Evolutionary conservation across 257 asterid species (phyloP).

Genomic region (Forsythia viridissima): DNA sequence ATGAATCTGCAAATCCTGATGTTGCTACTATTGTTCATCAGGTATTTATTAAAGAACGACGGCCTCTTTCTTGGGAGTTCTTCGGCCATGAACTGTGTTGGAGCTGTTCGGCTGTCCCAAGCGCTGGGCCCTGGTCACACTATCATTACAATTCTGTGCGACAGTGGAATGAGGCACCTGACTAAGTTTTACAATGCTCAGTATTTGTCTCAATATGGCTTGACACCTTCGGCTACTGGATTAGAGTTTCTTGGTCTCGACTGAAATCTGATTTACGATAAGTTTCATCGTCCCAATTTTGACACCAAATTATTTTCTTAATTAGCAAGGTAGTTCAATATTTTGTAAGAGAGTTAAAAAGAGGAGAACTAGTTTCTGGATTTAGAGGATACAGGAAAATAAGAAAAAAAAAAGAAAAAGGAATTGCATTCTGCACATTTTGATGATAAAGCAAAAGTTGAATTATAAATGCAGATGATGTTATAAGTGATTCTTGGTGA

Average conservation of each 20-base stretch:
- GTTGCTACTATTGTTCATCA: conserved; percentile 17
- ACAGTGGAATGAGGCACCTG: conserved; percentile 94
- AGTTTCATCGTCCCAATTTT: not conserved
- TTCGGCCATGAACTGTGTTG: conserved; percentile 97
- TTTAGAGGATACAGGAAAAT: too few relatives aligned
- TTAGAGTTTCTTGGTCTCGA: conserved; percentile 65
- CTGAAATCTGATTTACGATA: not conserved
- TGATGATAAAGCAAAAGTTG: too few relatives aligned
- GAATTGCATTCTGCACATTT: too few relatives aligned
- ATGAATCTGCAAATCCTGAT: not conserved
- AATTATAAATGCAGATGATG: too few relatives aligned
- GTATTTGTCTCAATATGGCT: conserved; percentile 62
- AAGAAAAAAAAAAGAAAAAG: too few relatives aligned
- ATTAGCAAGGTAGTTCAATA: not conserved
- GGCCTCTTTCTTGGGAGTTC: conserved; percentile 99
- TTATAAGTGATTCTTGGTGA: too few relatives aligned
- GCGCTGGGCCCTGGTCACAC: conserved; percentile 88
- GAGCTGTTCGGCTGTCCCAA: conserved; percentile 85
- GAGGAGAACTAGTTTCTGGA: conserved; percentile 1
- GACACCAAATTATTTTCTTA: not conserved
- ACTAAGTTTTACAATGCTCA: conserved; percentile 72
- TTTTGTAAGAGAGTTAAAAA: not conserved
- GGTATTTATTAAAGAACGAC: conserved; percentile 79
- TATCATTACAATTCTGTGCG: conserved; percentile 85
- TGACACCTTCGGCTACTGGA: conserved; percentile 69